Percentiles rank a stretch among this genome's conserved stretches.
Evolutionary conservation across 768 basidiomycete genomes (phyloP).

Genomic region (Nidularia pulvinata): DNA sequence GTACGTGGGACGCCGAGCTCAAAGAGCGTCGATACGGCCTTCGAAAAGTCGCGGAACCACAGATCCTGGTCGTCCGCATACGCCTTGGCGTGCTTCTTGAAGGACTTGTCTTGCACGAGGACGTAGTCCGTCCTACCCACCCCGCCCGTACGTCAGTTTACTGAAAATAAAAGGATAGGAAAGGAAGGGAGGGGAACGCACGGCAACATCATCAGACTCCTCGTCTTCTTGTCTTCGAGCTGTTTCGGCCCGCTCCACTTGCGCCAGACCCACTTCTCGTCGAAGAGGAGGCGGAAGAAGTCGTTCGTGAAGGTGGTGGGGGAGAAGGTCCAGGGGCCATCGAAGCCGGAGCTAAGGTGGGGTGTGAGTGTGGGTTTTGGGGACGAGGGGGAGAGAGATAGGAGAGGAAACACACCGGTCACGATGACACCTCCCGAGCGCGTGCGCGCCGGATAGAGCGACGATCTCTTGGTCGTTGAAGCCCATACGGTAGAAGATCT

Average conservation of each 20-base stretch:
- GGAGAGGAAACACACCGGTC: slow-evolving; percentile 29
- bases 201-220: slow-evolving; percentile 95
- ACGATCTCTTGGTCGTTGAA: slow-evolving; percentile 99
- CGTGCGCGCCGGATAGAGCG: slow-evolving; percentile 92
- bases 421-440: slow-evolving; percentile 92
- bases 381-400: no score
- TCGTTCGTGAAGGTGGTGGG: slow-evolving; percentile 88
- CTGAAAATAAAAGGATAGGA: no score
- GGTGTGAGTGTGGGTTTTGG: no score
- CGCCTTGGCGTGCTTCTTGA: slow-evolving; percentile 85
- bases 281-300: slow-evolving; percentile 82
- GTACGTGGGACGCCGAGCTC: slow-evolving; percentile 90
- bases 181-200: no score
- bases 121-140: slow-evolving; percentile 70
- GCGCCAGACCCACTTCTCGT: slow-evolving; percentile 95
- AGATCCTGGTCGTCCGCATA: slow-evolving; percentile 85
- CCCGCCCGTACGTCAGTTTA: no score
- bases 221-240: slow-evolving; percentile 90
- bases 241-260: slow-evolving; percentile 96
- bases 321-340: slow-evolving; percentile 95
- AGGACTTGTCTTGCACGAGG: slow-evolving; percentile 86
- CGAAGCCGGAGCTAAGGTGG: slow-evolving; percentile 63
- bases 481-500: slow-evolving; percentile 91
- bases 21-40: slow-evolving; percentile 74
- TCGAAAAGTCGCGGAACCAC: slow-evolving; percentile 91